A percentile compares a stretch with the other conserved stretches of the same genome.
These are phyloP conservation scores for Pythium angustatum DNA, from an alignment of 352 stramenopile genomes.

Conservation along the genomic window DNA sequence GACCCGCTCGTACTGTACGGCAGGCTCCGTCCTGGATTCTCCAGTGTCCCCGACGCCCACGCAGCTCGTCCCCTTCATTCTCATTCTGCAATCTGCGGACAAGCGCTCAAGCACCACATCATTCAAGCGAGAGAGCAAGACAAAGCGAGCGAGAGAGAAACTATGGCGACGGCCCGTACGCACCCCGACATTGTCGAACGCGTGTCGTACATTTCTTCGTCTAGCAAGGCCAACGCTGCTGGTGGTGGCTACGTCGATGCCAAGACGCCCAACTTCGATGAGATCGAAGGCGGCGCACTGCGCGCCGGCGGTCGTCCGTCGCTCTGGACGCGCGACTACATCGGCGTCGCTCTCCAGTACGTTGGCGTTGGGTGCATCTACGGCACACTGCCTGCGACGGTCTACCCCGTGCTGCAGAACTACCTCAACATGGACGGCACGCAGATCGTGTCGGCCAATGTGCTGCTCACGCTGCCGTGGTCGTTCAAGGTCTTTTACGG, in stretches of 20 bases:
- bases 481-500: conserved; percentile 44
- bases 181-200: conserved; percentile 20
- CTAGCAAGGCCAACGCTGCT: conserved; percentile 3
- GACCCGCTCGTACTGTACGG: not conserved
- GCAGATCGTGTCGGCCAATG: conserved; percentile 32
- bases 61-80: not conserved
- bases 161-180: not conserved
- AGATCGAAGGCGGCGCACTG: conserved; percentile 30
- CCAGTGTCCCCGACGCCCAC: not conserved
- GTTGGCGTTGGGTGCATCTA: conserved; percentile 32
- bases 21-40: too few relatives aligned
- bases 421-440: conserved; percentile 38
- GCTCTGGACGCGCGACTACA: conserved; percentile 30
- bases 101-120: conserved; percentile 6
- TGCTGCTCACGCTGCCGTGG: conserved; percentile 33
- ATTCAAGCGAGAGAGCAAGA: not conserved
- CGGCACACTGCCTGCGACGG: conserved; percentile 30
- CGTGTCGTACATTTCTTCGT: conserved; percentile 25
- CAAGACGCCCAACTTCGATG: conserved; percentile 25
- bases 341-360: conserved; percentile 38
- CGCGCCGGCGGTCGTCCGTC: conserved; percentile 27
- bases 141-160: not conserved
- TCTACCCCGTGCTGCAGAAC: conserved; percentile 37
- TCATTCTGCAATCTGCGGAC: conserved; percentile 22
- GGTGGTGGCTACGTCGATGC: conserved; percentile 15